Evolutionary conservation across 495 filamentous ascomycete genomes (phyloP).

Genomic region (Hypoxylon lenormandii): DNA sequence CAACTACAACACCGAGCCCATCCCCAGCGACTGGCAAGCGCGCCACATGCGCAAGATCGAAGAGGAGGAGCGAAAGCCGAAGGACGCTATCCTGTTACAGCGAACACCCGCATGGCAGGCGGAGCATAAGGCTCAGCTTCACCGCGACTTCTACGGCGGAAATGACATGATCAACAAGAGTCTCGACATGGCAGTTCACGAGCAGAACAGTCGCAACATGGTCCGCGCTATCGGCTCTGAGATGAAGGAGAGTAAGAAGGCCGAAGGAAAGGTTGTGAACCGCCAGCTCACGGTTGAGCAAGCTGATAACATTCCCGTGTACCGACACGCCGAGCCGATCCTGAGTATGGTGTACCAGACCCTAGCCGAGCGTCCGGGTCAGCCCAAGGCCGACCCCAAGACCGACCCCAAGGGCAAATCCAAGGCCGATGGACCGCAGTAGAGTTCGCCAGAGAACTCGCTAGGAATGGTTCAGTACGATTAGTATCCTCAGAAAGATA

Average conservation of each 20-base stretch:
- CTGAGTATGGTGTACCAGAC: slow-evolving; percentile 55
- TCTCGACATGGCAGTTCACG: slow-evolving; percentile 35
- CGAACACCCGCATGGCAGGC: neutral
- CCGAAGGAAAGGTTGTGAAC: slow-evolving; percentile 33
- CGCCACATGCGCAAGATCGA: slow-evolving; percentile 3
- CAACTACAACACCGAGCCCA: slow-evolving; percentile 19
- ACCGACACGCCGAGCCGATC: slow-evolving; percentile 53
- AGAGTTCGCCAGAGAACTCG: neutral
- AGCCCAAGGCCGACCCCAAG: neutral
- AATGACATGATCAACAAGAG: slow-evolving; percentile 44
- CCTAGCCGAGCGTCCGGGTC: slow-evolving; percentile 30
- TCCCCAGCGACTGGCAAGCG: slow-evolving; percentile 42
- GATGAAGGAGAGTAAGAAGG: slow-evolving; percentile 33
- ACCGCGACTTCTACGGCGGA: slow-evolving; percentile 53
- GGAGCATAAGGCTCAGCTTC: slow-evolving; percentile 31
- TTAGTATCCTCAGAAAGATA: slow-evolving; percentile 1
- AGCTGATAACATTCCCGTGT: slow-evolving; percentile 48
- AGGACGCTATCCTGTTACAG: slow-evolving; percentile 2
- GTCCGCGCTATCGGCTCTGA: slow-evolving; percentile 48
- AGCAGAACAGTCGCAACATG: slow-evolving; percentile 49
- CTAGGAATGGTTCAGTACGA: slow-evolving; percentile 3
- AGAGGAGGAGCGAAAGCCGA: neutral
- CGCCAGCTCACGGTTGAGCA: slow-evolving; percentile 47
- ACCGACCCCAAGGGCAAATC: no score
- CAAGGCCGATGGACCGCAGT: no score